phyloP scores from a whole-genome alignment of 2,329 filamentous ascomycete species.

The Cladosporium cucumerinum region DNA sequence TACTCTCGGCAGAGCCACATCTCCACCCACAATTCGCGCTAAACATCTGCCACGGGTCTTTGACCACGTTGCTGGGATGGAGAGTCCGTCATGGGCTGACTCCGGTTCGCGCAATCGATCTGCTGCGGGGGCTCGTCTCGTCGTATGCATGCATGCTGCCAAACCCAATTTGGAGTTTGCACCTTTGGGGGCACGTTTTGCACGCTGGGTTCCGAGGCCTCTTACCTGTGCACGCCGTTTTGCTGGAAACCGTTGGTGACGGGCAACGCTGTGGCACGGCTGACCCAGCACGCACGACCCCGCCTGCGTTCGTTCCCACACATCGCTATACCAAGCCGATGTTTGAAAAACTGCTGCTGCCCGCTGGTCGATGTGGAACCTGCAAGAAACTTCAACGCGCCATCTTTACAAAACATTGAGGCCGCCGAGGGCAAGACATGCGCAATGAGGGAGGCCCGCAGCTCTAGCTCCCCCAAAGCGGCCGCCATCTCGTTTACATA shows the following conservation, averaged over 20 bases:
- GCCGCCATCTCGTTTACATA: background rate
- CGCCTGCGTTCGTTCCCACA: background rate
- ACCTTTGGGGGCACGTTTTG: background rate
- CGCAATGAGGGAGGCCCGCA: background rate
- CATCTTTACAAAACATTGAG: background rate
- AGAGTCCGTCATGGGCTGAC: background rate
- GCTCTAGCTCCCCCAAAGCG: slow-evolving; percentile 9
- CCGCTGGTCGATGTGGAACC: background rate
- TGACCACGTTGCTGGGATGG: slow-evolving; percentile 11
- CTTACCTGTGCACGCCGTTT: background rate
- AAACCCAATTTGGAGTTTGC: slow-evolving; percentile 1
- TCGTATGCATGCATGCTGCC: background rate
- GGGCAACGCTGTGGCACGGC: background rate
- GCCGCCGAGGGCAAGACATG: background rate
- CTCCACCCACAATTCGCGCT: slow-evolving; percentile 3
- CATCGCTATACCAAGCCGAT: background rate
- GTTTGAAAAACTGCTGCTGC: background rate
- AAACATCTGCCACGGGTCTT: slow-evolving; percentile 2
- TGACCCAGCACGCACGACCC: background rate
- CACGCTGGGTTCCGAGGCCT: background rate
- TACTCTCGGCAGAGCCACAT: background rate
- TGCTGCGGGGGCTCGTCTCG: slow-evolving; percentile 11
- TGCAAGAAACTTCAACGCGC: background rate
- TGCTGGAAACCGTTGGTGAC: background rate
- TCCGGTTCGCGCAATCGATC: slow-evolving; percentile 7